Evolutionary conservation across 164 flowering plant species (phyloP).

Genomic region (Brasenia schreberi): DNA sequence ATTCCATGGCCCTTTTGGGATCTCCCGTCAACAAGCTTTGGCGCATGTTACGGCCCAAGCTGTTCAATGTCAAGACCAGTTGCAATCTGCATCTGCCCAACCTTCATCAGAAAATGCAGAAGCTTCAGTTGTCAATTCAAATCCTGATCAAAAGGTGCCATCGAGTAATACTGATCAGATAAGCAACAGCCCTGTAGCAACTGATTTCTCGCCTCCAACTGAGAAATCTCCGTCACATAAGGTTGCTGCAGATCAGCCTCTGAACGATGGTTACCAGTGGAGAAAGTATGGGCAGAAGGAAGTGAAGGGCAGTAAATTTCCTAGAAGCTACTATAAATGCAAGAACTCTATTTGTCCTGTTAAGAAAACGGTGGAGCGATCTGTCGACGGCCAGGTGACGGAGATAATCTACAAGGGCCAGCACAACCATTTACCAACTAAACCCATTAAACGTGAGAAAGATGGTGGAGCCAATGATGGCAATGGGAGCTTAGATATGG

Average conservation of each 20-base stretch:
- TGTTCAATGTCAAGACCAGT: slow-evolving; percentile 45
- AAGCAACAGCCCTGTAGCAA: slow-evolving; percentile 17
- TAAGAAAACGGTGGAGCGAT: slow-evolving; percentile 84
- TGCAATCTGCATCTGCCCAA: slow-evolving; percentile 28
- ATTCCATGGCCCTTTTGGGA: slow-evolving; percentile 68
- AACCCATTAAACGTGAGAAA: slow-evolving; percentile 34
- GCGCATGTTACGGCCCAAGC: slow-evolving; percentile 97
- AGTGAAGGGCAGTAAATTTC: slow-evolving; percentile 86
- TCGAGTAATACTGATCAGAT: slow-evolving; percentile 22
- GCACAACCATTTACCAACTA: slow-evolving; percentile 73
- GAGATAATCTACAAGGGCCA: slow-evolving; percentile 89
- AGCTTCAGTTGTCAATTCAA: slow-evolving; percentile 13
- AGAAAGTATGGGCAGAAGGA: slow-evolving; percentile 96
- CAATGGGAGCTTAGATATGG: slow-evolving; percentile 22
- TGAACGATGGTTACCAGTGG: slow-evolving; percentile 89
- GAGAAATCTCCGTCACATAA: slow-evolving; percentile 28
- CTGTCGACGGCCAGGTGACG: slow-evolving; percentile 69
- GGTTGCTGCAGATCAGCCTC: slow-evolving; percentile 44
- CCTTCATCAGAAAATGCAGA: slow-evolving; percentile 14
- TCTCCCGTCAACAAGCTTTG: slow-evolving; percentile 88
- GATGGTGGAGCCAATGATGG: slow-evolving; percentile 22
- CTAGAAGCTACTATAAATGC: slow-evolving; percentile 91
- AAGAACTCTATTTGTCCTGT: slow-evolving; percentile 66
- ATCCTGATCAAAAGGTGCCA: slow-evolving; percentile 24
- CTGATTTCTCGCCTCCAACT: slow-evolving; percentile 38